A percentile compares a stretch with the other conserved stretches of the same genome.
phyloP scores from a whole-genome alignment of 768 basidiomycete genomes.

The Exidia glandulosa region DNA sequence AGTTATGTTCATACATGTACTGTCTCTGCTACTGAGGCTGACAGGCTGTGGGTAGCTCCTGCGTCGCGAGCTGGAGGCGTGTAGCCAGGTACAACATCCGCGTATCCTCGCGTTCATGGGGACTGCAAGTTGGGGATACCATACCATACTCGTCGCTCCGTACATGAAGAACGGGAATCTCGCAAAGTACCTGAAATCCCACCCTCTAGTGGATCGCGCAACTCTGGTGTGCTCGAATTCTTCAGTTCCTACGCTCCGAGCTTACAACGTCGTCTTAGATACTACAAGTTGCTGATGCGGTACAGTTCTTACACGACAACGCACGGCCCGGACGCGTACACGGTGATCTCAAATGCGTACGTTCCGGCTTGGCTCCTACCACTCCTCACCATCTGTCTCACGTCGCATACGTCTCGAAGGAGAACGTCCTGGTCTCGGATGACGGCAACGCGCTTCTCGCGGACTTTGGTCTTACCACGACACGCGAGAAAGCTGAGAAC shows the following conservation, averaged over 20 bases:
- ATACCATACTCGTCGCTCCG: background rate
- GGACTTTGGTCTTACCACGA: background rate
- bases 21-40: no score
- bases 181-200: background rate
- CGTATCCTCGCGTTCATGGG: background rate
- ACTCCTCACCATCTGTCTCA: no score
- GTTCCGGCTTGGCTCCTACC: no score
- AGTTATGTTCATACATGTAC: no score
- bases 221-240: background rate
- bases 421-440: background rate
- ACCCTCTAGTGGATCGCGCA: background rate
- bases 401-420: no score
- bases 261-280: background rate
- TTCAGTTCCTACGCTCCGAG: no score
- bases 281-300: background rate
- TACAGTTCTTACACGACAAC: background rate
- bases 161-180: background rate
- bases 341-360: background rate
- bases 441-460: background rate
- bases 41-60: no score
- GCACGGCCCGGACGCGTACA: background rate
- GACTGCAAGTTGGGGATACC: background rate
- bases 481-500: background rate
- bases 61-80: background rate
- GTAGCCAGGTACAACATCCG: background rate